phyloP scores from a whole-genome alignment of 2,329 filamentous ascomycete species.

The Exophiala lecanii-corni region DNA sequence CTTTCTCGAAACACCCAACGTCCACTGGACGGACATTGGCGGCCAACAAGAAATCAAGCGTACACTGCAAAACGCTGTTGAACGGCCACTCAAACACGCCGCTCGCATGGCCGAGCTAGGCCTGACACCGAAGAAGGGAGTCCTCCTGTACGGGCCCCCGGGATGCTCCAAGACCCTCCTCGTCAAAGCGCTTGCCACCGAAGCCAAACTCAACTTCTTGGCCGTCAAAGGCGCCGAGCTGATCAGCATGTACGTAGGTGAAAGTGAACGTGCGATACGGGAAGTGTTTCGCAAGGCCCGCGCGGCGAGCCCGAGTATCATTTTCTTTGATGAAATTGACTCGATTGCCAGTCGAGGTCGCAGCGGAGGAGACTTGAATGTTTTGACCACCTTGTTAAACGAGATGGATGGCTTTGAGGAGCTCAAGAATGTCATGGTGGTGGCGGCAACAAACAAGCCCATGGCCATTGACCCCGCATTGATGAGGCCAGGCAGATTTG shows the following conservation, averaged over 20 bases:
- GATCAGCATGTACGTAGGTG: conserved; percentile 94
- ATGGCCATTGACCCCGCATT: conserved; percentile 81
- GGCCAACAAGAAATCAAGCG: conserved; percentile 74
- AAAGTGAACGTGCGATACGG: conserved; percentile 80
- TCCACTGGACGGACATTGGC: conserved; percentile 82
- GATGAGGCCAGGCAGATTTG: conserved; percentile 79
- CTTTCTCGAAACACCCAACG: conserved; percentile 79
- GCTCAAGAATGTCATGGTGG: conserved; percentile 74
- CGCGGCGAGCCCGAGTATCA: conserved; percentile 82
- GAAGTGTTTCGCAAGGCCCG: conserved; percentile 81
- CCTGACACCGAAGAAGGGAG: conserved; percentile 66
- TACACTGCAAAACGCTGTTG: conserved; percentile 53
- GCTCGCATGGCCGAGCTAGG: conserved; percentile 48
- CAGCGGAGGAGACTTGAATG: conserved; percentile 61
- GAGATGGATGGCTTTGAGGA: conserved; percentile 95
- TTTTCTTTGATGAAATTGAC: conserved; percentile 98
- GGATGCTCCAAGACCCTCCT: conserved; percentile 93
- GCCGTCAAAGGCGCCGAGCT: conserved; percentile 91
- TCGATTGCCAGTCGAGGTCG: conserved; percentile 63
- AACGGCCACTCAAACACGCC: conserved; percentile 54
- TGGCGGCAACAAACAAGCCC: conserved; percentile 88
- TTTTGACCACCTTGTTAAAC: conserved; percentile 82
- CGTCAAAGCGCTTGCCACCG: conserved; percentile 85
- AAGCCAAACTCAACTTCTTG: conserved; percentile 88
- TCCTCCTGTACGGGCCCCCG: conserved; percentile 85